Base-by-base conservation (phyloP, 257 asterid genomes). In the Lantana camara region DNA sequence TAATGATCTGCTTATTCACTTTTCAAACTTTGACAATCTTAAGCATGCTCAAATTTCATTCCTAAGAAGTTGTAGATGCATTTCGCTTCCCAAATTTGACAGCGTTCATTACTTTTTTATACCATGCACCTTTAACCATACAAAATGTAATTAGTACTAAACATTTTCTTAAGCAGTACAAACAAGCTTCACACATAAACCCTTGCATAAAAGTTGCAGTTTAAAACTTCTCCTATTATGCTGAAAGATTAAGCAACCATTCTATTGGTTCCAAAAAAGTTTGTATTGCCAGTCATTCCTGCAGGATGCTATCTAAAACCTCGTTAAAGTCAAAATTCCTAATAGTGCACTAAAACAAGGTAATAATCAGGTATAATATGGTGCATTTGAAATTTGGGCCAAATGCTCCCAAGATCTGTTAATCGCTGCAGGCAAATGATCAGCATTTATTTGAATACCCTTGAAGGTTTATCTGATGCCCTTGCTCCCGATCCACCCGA, bases 381-480 rank as follows among this genome's bases (percentile, higher is more conserved):
- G 49, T 54, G 51, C 59, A 27, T n/a, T n/a, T 55, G 57, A 58
- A 42, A 7, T 59, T 24, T 51, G 42, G 21, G 24, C 29, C 45
- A 65, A 65, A 64, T 47, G 56, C 61, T 60, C 58, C 20, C 6
- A 14, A 53, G 29, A 10, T 55, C 38, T 32, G 6, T 20, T 42
- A 15, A 44, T 59, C 24, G 48, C 51, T 45, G 59, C 50, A 34
- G 52, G 52, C 14, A 45, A 12, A 29, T 30, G 20, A 56, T 42
- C 57, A 60, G 60, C 17, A 59, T 22, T 73, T 27, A 63, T 46
- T 73, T 59, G 63, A 88, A 41, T 82, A 88, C 97, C 85, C 56
- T 77, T 52, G 70, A 74, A 48, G 67, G 63, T 73, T 73, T 79
- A 58, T 82, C 72, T 58, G 86, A 79, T 42, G 83, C 75, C 66